Base-by-base conservation (phyloP, 257 asterid genomes). In the Gentiana straminea region DNA sequence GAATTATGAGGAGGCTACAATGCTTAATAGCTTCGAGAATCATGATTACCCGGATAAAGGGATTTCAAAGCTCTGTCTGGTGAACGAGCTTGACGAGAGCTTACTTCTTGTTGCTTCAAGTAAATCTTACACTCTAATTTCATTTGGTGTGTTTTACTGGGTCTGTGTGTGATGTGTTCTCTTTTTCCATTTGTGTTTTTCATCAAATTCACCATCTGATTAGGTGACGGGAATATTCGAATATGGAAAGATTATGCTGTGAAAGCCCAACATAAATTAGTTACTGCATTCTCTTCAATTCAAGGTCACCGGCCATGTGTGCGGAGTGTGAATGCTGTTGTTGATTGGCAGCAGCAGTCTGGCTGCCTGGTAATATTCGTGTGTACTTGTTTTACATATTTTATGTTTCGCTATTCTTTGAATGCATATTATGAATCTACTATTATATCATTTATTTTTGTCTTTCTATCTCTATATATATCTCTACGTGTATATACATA, bases 331-430 rank as follows among this genome's bases (percentile, higher is more conserved):
- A 88, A 85, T 33, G 94, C 99, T 71, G 95, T 92, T 68, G 95
- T 92, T 53, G 99, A 92, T 77, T 92, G 99, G 99, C 99, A 92
- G 73, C 99, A 92, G 81, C 97, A 84, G 75, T 92, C 99, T 55
- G 94, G 99, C 55, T 80, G 77, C 79, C 71, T 78, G 79, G 77
- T 72, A 67, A 39, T 50, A 12, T 35, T 39, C 54, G 33, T 32
- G 12, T 10, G 8, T 37, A 44, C 24, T 54, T 47, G 2, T 47
- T 9, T 24, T 9, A 13, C 35, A 9, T 5, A 52, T 33, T 32
- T 6, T 46, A 36, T 48, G 3, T 3, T 52, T 37, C 34, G 11
- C 49, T 34, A 7, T 43, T 3, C 3, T 5, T 32, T 45, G 32
- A 39, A 39, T 3, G 44, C 44, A 39, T 39, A 39, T 39, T 39